phyloP scores from a whole-genome alignment of 75 land plant genomes.

The Pinus taeda region DNA sequence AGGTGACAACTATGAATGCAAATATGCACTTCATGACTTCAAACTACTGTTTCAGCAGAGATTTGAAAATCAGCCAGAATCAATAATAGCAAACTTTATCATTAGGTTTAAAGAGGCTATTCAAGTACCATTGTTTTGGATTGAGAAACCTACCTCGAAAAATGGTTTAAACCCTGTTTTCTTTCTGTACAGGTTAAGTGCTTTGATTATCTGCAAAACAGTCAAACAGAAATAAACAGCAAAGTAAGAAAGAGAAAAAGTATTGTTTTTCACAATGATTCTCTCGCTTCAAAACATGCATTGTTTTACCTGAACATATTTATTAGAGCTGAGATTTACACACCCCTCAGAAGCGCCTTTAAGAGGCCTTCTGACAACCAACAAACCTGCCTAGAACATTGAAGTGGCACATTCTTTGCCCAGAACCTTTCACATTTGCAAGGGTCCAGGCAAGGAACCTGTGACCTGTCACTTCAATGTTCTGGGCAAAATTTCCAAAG shows the following conservation, averaged over 20 bases:
- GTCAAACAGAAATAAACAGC: neutral
- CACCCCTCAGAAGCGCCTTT: too few relatives aligned
- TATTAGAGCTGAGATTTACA: neutral
- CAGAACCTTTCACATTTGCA: too few relatives aligned
- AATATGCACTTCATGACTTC: too few relatives aligned
- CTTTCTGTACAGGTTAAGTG: slow-evolving; percentile 90
- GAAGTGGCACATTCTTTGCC: too few relatives aligned
- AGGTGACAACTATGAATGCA: too few relatives aligned
- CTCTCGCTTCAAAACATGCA: neutral
- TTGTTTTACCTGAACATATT: neutral
- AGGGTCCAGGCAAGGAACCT: too few relatives aligned
- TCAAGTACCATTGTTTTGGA: neutral
- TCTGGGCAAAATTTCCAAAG: too few relatives aligned
- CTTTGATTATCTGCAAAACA: slow-evolving; percentile 83
- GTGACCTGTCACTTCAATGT: too few relatives aligned
- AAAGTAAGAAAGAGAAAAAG: slow-evolving; percentile 7
- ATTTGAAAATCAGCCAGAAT: too few relatives aligned
- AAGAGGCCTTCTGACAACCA: too few relatives aligned
- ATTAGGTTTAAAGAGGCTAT: neutral
- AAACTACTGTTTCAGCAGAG: too few relatives aligned
- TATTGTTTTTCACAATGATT: neutral
- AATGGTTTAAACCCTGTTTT: slow-evolving; percentile 81
- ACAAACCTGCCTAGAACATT: too few relatives aligned
- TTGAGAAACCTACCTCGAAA: slow-evolving; percentile 65
- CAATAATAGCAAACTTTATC: neutral